Percentiles rank a stretch among this genome's conserved stretches.
Evolutionary conservation across 225 moss, liverwort and hornwort genomes (phyloP).

Genomic region (Polytrichum commune): DNA sequence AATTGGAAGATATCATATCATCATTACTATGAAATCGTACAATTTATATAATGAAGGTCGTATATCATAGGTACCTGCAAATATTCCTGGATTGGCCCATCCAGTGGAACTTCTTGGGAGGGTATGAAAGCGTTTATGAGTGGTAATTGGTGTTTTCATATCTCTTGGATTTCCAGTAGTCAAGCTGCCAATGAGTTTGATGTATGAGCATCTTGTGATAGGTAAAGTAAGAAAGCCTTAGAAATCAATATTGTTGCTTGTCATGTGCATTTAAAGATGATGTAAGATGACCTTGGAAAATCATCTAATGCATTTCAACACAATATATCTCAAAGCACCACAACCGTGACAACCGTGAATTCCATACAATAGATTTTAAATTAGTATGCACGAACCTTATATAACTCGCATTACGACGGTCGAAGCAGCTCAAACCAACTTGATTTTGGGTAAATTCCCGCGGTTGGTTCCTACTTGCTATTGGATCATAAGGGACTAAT

Average conservation of each 20-base stretch:
- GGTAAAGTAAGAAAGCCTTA: neutral
- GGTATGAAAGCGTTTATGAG: constrained; percentile 27
- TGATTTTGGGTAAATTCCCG: constrained; percentile 21
- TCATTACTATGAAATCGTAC: neutral
- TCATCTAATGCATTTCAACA: neutral
- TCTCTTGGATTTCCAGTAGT: constrained; percentile 25
- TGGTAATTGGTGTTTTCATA: constrained; percentile 27
- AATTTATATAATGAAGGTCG: neutral
- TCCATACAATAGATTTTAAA: neutral
- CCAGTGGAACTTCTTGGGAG: constrained; percentile 9
- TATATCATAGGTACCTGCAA: constrained; percentile 22
- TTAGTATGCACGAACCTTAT: constrained; percentile 10
- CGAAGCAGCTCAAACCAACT: constrained; percentile 21
- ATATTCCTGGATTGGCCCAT: constrained; percentile 28
- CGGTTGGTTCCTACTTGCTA: constrained; percentile 22
- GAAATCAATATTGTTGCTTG: neutral
- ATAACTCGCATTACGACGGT: constrained; percentile 30
- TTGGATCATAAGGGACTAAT: constrained; percentile 12
- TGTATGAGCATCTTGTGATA: neutral
- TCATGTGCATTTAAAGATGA: neutral
- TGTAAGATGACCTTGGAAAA: neutral
- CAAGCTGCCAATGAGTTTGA: constrained; percentile 16
- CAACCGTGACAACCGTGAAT: neutral
- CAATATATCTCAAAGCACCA: neutral
- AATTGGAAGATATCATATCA: neutral